These are phyloP conservation scores for Chrysoporthe austroafricana DNA, from an alignment of 2,329 filamentous ascomycete genomes.

Conservation along the genomic window DNA sequence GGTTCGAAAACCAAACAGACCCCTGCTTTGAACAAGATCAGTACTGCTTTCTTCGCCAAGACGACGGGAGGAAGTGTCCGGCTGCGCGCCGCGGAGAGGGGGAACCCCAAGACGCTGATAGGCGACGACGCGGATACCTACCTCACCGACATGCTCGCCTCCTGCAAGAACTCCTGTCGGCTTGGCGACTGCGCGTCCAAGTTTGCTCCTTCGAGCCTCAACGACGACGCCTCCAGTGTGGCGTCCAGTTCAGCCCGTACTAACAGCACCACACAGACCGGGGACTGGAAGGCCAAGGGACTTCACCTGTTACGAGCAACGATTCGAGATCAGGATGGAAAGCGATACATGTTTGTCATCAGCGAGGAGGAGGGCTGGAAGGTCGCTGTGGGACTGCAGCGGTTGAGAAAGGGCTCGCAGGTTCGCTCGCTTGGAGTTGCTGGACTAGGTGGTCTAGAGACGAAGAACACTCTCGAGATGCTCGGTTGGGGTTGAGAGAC, in stretches of 20 bases:
- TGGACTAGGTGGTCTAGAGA: conserved; percentile 58
- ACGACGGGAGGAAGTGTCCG: conserved; percentile 50
- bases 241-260: conserved; percentile 37
- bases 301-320: conserved; percentile 67
- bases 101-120: conserved; percentile 55
- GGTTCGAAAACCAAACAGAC: conserved; percentile 42
- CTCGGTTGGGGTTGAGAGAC: conserved; percentile 53
- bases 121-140: conserved; percentile 71
- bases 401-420: conserved; percentile 63
- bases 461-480: conserved; percentile 59
- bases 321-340: conserved; percentile 67
- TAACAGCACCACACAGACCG: conserved; percentile 49
- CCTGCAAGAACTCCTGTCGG: conserved; percentile 68
- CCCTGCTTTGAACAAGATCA: conserved; percentile 38
- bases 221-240: conserved; percentile 29
- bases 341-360: conserved; percentile 67
- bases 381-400: conserved; percentile 63
- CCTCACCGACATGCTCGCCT: conserved; percentile 63
- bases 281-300: conserved; percentile 58
- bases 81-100: conserved; percentile 51
- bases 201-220: conserved; percentile 34
- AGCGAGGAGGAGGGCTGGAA: conserved; percentile 71
- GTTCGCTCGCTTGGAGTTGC: conserved; percentile 63
- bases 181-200: conserved; percentile 53
- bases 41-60: conserved; percentile 47